phyloP scores from a whole-genome alignment of 1,139 yeast species.

The Taphrina pruni region DNA sequence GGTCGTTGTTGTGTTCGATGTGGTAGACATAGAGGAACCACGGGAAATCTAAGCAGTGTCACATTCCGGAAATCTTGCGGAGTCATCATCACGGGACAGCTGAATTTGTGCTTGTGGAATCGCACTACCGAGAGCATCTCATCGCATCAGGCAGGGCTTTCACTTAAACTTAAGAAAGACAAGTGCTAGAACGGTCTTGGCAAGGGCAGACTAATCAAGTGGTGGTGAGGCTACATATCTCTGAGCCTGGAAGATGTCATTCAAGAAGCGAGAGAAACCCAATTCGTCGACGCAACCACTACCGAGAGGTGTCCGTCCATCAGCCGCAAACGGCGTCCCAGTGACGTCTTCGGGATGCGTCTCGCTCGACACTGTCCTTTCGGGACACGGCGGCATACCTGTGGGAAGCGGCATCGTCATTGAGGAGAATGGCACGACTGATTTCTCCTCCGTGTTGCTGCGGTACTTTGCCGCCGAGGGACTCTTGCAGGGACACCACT shows the following conservation, averaged over 20 bases:
- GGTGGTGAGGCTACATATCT: too few relatives aligned
- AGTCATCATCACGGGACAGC: too few relatives aligned
- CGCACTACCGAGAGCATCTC: too few relatives aligned
- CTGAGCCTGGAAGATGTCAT: slow-evolving; percentile 12
- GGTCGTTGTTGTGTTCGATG: not conserved
- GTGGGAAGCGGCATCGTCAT: slow-evolving; percentile 71
- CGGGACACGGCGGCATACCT: slow-evolving; percentile 87
- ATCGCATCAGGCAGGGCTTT: too few relatives aligned
- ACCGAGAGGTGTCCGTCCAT: slow-evolving; percentile 41
- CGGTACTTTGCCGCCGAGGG: slow-evolving; percentile 83
- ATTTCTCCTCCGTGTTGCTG: slow-evolving; percentile 75
- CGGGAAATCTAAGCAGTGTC: too few relatives aligned
- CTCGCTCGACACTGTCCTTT: slow-evolving; percentile 63
- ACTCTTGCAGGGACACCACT: slow-evolving; percentile 60
- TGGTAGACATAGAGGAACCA: too few relatives aligned
- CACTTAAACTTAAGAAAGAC: too few relatives aligned
- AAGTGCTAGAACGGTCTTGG: too few relatives aligned
- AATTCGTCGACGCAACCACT: slow-evolving; percentile 1
- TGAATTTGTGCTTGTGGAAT: too few relatives aligned
- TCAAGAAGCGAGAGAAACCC: slow-evolving; percentile 35
- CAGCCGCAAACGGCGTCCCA: slow-evolving; percentile 41
- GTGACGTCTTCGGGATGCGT: slow-evolving; percentile 43
- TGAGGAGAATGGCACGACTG: slow-evolving; percentile 89
- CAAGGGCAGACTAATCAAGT: too few relatives aligned
- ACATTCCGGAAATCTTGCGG: too few relatives aligned